Percentiles rank a stretch among this genome's conserved stretches.
Evolutionary conservation across 108 stramenopile species (phyloP).

Genomic region (Cyclostephanos tholiformis): DNA sequence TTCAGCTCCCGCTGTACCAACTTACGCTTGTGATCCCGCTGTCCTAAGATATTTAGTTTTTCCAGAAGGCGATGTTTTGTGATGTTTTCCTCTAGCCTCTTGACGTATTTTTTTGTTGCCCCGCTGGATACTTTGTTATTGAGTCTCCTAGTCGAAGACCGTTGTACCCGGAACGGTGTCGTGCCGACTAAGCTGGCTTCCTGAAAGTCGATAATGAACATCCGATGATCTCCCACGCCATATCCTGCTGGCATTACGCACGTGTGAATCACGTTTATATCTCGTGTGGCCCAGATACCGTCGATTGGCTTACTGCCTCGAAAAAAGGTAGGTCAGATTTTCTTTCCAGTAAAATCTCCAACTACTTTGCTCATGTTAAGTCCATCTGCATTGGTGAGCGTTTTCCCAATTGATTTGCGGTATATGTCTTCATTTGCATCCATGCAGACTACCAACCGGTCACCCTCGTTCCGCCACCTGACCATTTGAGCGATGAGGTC

Average conservation of each 20-base stretch:
- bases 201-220: constrained; percentile 8
- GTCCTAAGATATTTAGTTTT: too few species aligned
- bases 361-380: constrained; percentile 11
- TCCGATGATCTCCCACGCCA: constrained; percentile 15
- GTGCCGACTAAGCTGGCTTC: neutral
- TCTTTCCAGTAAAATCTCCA: neutral
- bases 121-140: constrained; percentile 7
- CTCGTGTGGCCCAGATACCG: neutral
- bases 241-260: constrained; percentile 19
- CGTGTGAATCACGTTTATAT: neutral
- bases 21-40: too few species aligned
- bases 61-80: neutral
- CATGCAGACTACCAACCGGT: constrained; percentile 9
- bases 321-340: constrained; percentile 14
- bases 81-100: too few species aligned
- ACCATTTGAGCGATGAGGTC: neutral
- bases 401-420: too few species aligned
- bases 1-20: neutral
- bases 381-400: constrained; percentile 14
- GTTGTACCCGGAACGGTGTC: neutral
- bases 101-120: too few species aligned
- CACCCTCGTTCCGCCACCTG: neutral
- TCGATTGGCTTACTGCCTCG: constrained; percentile 6
- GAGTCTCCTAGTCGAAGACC: neutral
- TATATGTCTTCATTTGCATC: too few species aligned